Percentiles rank a stretch among this genome's conserved stretches.
Conservation (phyloP, 2,329 filamentous ascomycete species). For the Colletotrichum sp. region DNA sequence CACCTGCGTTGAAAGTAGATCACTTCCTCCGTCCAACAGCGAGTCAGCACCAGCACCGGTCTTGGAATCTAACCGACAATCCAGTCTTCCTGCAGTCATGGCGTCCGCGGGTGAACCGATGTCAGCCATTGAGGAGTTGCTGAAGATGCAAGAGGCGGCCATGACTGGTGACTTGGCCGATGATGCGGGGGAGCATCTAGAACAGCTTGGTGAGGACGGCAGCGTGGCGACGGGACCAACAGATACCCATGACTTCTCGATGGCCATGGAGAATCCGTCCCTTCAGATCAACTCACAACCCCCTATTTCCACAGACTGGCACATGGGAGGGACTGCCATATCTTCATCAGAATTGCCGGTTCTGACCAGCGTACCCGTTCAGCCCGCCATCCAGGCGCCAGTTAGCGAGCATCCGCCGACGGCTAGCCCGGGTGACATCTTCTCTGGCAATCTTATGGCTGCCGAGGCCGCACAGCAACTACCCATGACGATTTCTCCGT, state of each 20-base stretch:
- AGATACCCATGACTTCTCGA: neutral
- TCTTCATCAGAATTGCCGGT: constrained; percentile 12
- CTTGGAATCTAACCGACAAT: neutral
- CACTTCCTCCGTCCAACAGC: neutral
- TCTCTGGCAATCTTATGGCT: constrained; percentile 22
- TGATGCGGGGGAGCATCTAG: neutral
- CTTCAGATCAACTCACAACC: constrained; percentile 17
- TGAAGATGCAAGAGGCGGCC: constrained; percentile 12
- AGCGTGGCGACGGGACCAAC: neutral
- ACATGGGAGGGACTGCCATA: neutral
- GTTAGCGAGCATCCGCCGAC: neutral
- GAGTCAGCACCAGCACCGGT: neutral
- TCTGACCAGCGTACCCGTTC: neutral
- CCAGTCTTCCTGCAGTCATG: neutral
- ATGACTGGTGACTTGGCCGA: neutral
- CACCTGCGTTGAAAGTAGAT: neutral
- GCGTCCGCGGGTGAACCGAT: constrained; percentile 2
- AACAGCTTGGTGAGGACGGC: neutral
- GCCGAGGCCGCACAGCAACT: constrained; percentile 24
- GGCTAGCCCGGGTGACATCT: constrained; percentile 18
- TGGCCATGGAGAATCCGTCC: neutral
- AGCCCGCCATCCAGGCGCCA: neutral
- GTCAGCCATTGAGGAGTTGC: constrained; percentile 14
- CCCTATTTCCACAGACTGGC: neutral
- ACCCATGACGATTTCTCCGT: constrained; percentile 40